Percentiles rank a stretch among this genome's conserved stretches.
phyloP scores from a whole-genome alignment of 1,284 basidiomycete genomes.

The Irpex lacteus region DNA sequence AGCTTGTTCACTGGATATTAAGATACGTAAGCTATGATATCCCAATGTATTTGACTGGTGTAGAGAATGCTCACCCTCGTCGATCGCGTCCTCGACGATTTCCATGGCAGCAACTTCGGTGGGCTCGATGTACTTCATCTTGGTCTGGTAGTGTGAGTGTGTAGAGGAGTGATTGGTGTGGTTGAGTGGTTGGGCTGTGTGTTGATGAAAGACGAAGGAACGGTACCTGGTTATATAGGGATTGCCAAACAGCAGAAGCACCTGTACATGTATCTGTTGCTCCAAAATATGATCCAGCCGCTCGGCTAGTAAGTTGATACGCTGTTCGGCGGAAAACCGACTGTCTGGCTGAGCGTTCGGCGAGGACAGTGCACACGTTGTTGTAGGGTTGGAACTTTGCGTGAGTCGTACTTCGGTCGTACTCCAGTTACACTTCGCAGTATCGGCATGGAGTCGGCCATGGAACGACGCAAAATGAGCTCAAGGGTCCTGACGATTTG shows the following conservation, averaged over 20 bases:
- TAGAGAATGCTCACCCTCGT: conserved; percentile 50
- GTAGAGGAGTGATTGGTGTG: not conserved
- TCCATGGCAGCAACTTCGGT: conserved; percentile 47
- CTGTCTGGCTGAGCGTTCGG: not conserved
- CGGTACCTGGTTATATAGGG: not conserved
- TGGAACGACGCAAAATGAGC: not conserved
- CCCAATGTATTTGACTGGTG: not conserved
- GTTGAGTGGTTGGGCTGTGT: not conserved
- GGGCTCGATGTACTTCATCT: conserved; percentile 10
- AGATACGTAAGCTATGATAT: not conserved
- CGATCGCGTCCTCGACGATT: conserved; percentile 69
- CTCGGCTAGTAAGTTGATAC: not conserved
- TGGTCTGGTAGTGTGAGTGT: not conserved
- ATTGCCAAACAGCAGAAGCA: not conserved
- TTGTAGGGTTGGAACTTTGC: not conserved
- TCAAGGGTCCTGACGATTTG: not conserved
- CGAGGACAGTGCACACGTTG: not conserved
- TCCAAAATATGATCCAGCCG: not conserved
- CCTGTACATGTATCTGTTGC: not conserved
- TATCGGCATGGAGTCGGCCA: not conserved
- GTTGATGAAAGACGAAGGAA: not conserved
- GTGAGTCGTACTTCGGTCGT: not conserved
- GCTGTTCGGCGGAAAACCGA: not conserved
- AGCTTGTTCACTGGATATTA: conserved; percentile 57
- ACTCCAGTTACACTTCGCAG: not conserved